phyloP scores from a whole-genome alignment of 2,329 filamentous ascomycete species.

The Aureobasidium mangrovei region DNA sequence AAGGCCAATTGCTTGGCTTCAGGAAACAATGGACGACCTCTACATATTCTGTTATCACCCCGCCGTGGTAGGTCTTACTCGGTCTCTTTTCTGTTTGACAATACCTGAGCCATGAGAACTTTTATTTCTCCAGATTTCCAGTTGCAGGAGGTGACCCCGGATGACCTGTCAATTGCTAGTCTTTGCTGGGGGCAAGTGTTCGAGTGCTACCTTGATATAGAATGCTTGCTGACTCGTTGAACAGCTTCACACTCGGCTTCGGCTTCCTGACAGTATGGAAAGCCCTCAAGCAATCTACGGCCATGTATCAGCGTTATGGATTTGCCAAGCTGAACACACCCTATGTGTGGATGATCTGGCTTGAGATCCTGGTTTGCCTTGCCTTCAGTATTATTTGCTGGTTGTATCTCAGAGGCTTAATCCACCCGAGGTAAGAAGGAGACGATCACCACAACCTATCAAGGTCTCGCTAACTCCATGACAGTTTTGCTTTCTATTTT shows the following conservation, averaged over 20 bases:
- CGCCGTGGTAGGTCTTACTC: background rate
- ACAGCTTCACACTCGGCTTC: conserved; percentile 26
- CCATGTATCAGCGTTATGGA: conserved; percentile 17
- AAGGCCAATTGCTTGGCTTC: background rate
- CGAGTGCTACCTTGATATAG: background rate
- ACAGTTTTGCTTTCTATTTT: conserved; percentile 11
- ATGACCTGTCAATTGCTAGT: conserved; percentile 14
- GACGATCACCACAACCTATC: no score
- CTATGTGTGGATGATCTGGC: conserved; percentile 40
- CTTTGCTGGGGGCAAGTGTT: conserved; percentile 4
- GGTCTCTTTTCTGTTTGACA: background rate
- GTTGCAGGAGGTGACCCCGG: conserved; percentile 13
- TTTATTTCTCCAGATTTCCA: conserved; percentile 13
- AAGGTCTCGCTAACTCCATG: background rate
- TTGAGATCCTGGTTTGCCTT: conserved; percentile 36
- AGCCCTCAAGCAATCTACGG: conserved; percentile 28
- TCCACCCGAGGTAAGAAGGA: conserved; percentile 1
- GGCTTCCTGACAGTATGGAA: conserved; percentile 34
- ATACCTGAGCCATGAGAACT: conserved; percentile 10
- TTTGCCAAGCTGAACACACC: conserved; percentile 31
- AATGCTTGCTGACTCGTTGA: background rate
- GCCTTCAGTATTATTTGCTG: conserved; percentile 35
- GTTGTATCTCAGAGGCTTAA: conserved; percentile 23
- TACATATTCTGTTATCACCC: conserved; percentile 7
- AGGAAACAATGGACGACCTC: conserved; percentile 1